Evolutionary conservation across 192 early-diverging fungal species (phyloP).

Genomic region (Coemansia sp.): DNA sequence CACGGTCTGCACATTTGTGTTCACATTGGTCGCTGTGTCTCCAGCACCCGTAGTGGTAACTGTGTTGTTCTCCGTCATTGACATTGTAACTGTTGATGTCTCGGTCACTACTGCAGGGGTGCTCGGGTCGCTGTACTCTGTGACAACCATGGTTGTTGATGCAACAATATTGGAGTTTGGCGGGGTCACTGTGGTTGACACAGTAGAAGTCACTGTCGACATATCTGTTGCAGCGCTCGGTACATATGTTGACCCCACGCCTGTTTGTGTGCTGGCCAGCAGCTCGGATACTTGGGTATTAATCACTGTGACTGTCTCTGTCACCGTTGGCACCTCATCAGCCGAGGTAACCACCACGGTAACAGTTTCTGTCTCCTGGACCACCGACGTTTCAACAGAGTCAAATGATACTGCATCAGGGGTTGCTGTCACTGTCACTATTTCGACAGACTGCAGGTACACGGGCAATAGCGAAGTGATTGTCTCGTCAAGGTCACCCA

Average conservation of each 20-base stretch:
- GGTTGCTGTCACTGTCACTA: neutral
- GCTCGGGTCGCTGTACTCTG: conserved; percentile 6
- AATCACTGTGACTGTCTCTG: conserved; percentile 1
- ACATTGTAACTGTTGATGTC: conserved; percentile 3
- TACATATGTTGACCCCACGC: neutral
- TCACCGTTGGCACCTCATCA: conserved; percentile 1
- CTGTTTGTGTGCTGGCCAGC: neutral
- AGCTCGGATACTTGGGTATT: neutral
- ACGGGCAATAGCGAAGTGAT: neutral
- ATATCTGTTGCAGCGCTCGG: neutral
- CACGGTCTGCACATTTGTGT: neutral
- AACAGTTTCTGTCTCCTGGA: conserved; percentile 1
- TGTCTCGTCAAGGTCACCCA: neutral
- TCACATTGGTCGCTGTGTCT: neutral
- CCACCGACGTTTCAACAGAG: neutral
- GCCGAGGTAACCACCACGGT: neutral
- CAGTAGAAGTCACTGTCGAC: neutral
- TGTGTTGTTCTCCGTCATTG: neutral
- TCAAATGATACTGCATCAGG: neutral
- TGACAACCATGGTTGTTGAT: conserved; percentile 1
- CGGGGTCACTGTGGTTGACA: neutral
- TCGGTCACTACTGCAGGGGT: neutral
- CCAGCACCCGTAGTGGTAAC: neutral
- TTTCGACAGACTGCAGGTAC: neutral
- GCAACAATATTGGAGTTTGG: neutral